Conservation (phyloP, 208 protist genomes). For the Naegleria gruberi region DNA sequence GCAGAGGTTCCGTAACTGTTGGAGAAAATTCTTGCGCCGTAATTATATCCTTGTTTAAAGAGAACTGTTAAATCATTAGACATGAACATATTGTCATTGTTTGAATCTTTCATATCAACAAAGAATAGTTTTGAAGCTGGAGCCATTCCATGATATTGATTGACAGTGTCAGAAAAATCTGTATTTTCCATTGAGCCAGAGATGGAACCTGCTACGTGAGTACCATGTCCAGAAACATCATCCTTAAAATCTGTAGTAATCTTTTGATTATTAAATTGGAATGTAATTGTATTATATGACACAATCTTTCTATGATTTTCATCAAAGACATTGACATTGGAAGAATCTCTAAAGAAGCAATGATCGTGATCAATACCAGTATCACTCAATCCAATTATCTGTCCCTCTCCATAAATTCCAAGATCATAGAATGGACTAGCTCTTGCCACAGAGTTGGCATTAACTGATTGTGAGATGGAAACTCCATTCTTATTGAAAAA, state of each 20-base stretch:
- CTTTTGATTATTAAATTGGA: neutral
- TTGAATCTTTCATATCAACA: neutral
- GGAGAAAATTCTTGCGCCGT: neutral
- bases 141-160: neutral
- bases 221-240: neutral
- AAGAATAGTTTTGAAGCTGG: neutral
- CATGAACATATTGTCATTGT: neutral
- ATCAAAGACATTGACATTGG: neutral
- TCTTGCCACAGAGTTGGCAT: too few species aligned
- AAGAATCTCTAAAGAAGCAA: neutral
- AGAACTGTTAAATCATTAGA: neutral
- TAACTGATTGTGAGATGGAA: neutral
- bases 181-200: neutral
- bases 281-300: neutral
- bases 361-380: neutral
- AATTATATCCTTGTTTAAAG: neutral
- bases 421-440: neutral
- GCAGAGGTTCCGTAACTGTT: neutral
- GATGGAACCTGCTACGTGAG: neutral
- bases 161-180: neutral
- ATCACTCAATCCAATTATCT: neutral
- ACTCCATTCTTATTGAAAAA: neutral
- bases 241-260: neutral
- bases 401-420: neutral
- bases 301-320: neutral